Percentiles rank a stretch among this genome's conserved stretches.
phyloP scores from a whole-genome alignment of 805 yeast species.

The Starmerella vaccinii region DNA sequence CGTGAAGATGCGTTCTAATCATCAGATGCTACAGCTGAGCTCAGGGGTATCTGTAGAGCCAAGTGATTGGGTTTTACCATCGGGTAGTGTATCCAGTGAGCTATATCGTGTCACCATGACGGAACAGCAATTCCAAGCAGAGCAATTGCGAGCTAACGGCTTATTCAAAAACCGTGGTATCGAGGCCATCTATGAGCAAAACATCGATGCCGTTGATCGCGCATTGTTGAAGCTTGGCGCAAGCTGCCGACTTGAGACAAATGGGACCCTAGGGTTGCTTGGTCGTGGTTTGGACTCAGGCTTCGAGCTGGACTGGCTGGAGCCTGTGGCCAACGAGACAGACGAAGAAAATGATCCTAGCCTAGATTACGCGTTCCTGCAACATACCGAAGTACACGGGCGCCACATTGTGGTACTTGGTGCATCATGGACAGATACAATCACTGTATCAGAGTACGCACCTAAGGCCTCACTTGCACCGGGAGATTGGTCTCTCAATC shows the following conservation, averaged over 20 bases:
- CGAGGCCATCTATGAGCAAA: slow-evolving; percentile 65
- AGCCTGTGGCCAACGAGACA: slow-evolving; percentile 29
- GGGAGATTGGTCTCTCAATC: slow-evolving; percentile 12
- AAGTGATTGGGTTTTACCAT: slow-evolving; percentile 55
- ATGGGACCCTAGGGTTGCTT: slow-evolving; percentile 59
- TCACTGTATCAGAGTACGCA: slow-evolving; percentile 8
- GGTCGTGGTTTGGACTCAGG: slow-evolving; percentile 82
- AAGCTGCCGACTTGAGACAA: slow-evolving; percentile 56
- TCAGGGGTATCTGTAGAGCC: slow-evolving; percentile 35
- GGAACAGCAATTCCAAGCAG: slow-evolving; percentile 50
- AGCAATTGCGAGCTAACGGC: slow-evolving; percentile 48
- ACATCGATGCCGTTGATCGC: slow-evolving; percentile 56
- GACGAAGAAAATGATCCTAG: not conserved
- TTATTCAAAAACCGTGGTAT: slow-evolving; percentile 52
- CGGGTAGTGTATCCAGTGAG: slow-evolving; percentile 42
- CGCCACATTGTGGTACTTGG: slow-evolving; percentile 17
- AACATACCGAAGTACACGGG: slow-evolving; percentile 23
- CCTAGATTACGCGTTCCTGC: slow-evolving; percentile 29
- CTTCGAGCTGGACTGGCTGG: slow-evolving; percentile 53
- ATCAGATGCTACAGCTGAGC: slow-evolving; percentile 12
- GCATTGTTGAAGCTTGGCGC: slow-evolving; percentile 73
- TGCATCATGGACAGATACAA: slow-evolving; percentile 17
- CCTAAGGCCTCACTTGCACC: not conserved
- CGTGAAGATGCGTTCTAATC: slow-evolving; percentile 44
- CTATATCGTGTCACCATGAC: slow-evolving; percentile 60